Evolutionary conservation across 1,284 basidiomycete species (phyloP).

Genomic region (Hymenochaete sp.): DNA sequence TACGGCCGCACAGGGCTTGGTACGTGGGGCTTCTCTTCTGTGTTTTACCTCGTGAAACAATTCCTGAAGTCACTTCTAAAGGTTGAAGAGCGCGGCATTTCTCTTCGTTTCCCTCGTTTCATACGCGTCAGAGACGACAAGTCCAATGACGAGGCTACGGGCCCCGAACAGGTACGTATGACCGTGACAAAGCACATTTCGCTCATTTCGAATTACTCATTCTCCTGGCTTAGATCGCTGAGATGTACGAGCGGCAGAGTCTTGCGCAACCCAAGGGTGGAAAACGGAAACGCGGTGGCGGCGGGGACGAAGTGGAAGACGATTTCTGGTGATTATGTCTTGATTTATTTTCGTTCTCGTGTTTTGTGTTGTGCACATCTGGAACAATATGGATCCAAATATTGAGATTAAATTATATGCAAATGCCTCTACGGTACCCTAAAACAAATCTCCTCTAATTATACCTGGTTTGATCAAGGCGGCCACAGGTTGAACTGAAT

Average conservation of each 20-base stretch:
- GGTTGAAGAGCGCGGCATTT: slow-evolving; percentile 87
- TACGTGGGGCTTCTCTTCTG: slow-evolving; percentile 33
- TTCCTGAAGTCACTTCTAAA: slow-evolving; percentile 28
- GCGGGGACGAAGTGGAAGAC: slow-evolving; percentile 64
- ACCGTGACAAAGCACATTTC: slow-evolving; percentile 11
- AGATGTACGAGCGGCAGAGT: slow-evolving; percentile 90
- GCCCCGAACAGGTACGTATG: slow-evolving; percentile 71
- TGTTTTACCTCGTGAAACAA: slow-evolving; percentile 11
- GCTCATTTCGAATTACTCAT: slow-evolving; percentile 18
- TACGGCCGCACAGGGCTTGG: slow-evolving; percentile 91
- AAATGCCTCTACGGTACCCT: slow-evolving; percentile 2
- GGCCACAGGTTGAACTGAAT: too few species aligned
- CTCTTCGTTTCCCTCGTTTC: slow-evolving; percentile 93
- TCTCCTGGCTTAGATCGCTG: slow-evolving; percentile 60
- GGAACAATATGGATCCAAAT: background rate
- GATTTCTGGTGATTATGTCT: slow-evolving; percentile 69
- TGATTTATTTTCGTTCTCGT: background rate
- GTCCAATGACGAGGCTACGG: slow-evolving; percentile 82
- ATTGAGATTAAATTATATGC: background rate
- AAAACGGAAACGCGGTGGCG: slow-evolving; percentile 65
- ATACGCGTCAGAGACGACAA: slow-evolving; percentile 92
- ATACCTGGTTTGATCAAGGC: too few species aligned
- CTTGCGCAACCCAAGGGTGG: slow-evolving; percentile 61
- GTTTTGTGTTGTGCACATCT: slow-evolving; percentile 1
- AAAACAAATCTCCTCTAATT: too few species aligned